Evolutionary conservation across 169 alveolate species (phyloP).

Genomic region (Plasmodium vivax): DNA sequence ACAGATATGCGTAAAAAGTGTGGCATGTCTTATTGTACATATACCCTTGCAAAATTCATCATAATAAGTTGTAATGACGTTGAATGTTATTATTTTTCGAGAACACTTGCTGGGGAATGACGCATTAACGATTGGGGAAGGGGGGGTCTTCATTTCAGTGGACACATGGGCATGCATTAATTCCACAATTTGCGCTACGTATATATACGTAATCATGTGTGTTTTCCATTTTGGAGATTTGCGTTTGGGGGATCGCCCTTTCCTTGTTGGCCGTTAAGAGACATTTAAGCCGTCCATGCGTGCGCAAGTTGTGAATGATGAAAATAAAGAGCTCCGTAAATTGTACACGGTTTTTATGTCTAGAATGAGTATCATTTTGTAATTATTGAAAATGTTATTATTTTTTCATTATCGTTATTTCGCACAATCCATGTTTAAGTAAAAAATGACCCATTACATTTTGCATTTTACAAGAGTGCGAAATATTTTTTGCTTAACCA

Average conservation of each 20-base stretch:
- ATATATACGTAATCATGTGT: not conserved
- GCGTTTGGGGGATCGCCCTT: not conserved
- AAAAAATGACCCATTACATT: not conserved
- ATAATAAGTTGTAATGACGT: not conserved
- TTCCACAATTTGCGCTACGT: not conserved
- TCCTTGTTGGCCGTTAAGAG: not conserved
- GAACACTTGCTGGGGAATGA: constrained; percentile 2
- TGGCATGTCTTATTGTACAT: not conserved
- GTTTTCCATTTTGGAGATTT: not conserved
- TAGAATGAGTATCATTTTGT: constrained; percentile 1
- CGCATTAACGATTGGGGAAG: constrained; percentile 20
- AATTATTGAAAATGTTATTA: constrained; percentile 8
- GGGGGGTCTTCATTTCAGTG: not conserved
- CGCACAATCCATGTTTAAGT: not conserved
- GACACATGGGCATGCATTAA: not conserved
- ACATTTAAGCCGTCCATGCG: not conserved
- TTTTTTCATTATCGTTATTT: not conserved
- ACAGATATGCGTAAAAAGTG: not conserved
- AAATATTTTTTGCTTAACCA: not conserved
- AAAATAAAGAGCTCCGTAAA: constrained; percentile 1
- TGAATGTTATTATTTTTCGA: constrained; percentile 23
- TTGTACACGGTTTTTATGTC: not conserved
- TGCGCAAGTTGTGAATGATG: constrained; percentile 29
- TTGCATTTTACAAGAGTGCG: constrained; percentile 17
- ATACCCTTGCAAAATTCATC: not conserved